Conservation (phyloP, 176 grass and related monocot genomes). For the Oryza australiensis region DNA sequence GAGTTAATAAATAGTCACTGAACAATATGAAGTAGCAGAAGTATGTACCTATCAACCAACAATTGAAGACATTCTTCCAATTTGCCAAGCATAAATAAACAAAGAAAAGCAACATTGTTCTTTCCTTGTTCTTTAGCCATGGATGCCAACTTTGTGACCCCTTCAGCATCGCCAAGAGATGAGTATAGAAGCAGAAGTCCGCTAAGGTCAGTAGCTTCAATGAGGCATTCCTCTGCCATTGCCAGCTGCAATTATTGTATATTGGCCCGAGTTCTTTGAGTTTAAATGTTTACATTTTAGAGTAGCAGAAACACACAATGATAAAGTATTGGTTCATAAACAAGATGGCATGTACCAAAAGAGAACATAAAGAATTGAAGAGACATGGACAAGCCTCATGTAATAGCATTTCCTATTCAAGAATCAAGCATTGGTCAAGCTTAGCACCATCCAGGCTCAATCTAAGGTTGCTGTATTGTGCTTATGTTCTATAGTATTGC, state of each 20-base stretch:
- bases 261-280: not conserved
- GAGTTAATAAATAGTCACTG: not conserved
- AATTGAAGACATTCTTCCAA: constrained; percentile 88
- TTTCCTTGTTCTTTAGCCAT: constrained; percentile 86
- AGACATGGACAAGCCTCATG: not conserved
- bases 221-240: constrained; percentile 82
- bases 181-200: constrained; percentile 88
- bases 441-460: not conserved
- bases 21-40: not conserved
- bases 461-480: too few species aligned
- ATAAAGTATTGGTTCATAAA: not conserved
- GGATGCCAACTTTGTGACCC: constrained; percentile 69
- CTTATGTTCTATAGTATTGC: too few species aligned
- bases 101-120: constrained; percentile 93
- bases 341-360: not conserved
- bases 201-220: constrained; percentile 70
- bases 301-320: not conserved
- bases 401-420: constrained; percentile 6
- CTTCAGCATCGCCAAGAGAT: constrained; percentile 87
- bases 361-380: not conserved
- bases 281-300: constrained; percentile 17
- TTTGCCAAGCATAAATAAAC: constrained; percentile 83
- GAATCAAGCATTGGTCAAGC: too few species aligned
- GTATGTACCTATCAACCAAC: constrained; percentile 65
- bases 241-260: constrained; percentile 48